Base-by-base conservation (phyloP, 1,284 basidiomycete species). In the Athelia sp. region DNA sequence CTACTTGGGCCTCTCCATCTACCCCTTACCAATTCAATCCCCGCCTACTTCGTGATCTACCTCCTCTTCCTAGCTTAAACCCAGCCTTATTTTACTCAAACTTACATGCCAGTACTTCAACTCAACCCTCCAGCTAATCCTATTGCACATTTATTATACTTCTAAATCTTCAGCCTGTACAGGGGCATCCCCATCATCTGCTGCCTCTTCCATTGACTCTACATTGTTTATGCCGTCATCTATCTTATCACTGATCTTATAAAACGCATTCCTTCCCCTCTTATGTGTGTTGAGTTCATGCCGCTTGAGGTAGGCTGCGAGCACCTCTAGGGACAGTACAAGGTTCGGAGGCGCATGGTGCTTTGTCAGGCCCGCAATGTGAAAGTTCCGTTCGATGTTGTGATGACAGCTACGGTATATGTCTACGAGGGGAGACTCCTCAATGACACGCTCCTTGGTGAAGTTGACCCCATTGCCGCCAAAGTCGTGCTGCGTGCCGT, bases 351-450 rank as follows among this genome's bases (percentile, higher is more conserved):
- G 45, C 3, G 45, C 46, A 50, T 62, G 59, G 3, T 22, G 42
- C 3, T 49, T 51, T 11, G 54, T 56, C 10, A 32, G 50, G 22
- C 49, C 42, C 11, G 45, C 53, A 19, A 62, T 46, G 31, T 50
- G 36, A 43, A 63, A 62, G 31, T 57, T 54, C 15, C 53, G 38
- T 36, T 62, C 53, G 10, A 62, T 54, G 2, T 46, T 47, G 9
- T 42, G 45, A 23, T 57, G 56, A 19, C 43, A 36, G 4, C 47
- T 21, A 4, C 51, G 45, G 48, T 54, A 61, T 15, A 56, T 26
- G 31, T 59, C 46, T 14, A 60, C 51, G 9, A 62, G 49, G n/a
- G 47, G 35, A 9, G 58, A 62, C 45, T 59, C 52, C 19, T 56
- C 52, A 22, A 60, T 38, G 10, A 63, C 52, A 4, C 48, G 35